Evolutionary conservation across 371 early-diverging fungal species (phyloP).

Genomic region (Apophysomyces elegans): DNA sequence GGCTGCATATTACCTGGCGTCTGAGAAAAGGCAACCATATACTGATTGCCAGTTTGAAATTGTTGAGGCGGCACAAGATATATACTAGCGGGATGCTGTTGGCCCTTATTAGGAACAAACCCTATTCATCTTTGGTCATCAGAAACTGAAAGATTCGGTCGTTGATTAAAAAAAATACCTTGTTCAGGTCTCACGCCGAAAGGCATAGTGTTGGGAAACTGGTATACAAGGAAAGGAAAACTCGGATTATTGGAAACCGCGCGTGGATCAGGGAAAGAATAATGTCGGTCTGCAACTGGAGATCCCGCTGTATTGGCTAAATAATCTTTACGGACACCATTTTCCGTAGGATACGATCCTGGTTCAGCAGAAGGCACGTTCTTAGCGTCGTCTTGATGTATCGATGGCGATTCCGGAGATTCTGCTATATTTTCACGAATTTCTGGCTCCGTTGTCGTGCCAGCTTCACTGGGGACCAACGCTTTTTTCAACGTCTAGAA

Average conservation of each 20-base stretch:
- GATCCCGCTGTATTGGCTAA: not conserved
- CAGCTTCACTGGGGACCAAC: not conserved
- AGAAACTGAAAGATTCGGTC: not conserved
- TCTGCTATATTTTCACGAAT: not conserved
- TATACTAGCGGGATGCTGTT: conserved; percentile 17
- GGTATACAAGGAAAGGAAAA: conserved; percentile 27
- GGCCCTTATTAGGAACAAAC: not conserved
- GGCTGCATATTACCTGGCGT: conserved; percentile 16
- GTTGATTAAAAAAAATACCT: not conserved
- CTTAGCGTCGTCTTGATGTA: no score
- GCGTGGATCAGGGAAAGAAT: conserved; percentile 7
- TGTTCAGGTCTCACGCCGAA: conserved; percentile 17
- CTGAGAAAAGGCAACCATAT: conserved; percentile 25
- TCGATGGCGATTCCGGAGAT: no score
- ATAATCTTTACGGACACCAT: not conserved
- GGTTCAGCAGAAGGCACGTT: no score
- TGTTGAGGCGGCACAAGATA: conserved; percentile 24
- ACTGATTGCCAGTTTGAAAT: conserved; percentile 19
- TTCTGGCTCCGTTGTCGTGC: not conserved
- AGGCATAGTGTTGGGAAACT: conserved; percentile 16
- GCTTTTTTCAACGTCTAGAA: not conserved
- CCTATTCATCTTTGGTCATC: not conserved
- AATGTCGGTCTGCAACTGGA: not conserved
- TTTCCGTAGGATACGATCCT: not conserved
- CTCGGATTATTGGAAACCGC: conserved; percentile 14